Percentiles rank a stretch among this genome's conserved stretches.
These are phyloP conservation scores for Fusarium sterilihyphosum DNA, from an alignment of 2,329 filamentous ascomycete genomes.

Conservation along the genomic window DNA sequence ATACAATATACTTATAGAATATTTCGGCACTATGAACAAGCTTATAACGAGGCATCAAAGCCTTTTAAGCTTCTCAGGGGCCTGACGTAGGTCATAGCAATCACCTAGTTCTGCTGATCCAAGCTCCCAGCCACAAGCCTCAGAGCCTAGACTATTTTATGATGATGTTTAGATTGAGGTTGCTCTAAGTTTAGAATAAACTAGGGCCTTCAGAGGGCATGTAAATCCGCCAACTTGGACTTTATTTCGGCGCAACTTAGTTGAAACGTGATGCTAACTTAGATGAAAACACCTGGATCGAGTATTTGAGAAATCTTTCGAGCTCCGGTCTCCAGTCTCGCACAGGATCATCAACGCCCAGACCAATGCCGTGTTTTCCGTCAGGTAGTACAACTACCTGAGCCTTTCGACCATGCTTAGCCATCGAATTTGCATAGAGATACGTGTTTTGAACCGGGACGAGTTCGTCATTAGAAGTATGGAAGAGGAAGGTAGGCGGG, in stretches of 20 bases:
- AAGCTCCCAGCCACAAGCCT: not conserved
- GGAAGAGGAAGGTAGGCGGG: conserved; percentile 25
- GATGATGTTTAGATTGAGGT: not conserved
- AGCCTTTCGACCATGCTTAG: not conserved
- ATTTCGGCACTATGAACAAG: no score
- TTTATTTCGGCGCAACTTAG: fast-evolving
- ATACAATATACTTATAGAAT: no score
- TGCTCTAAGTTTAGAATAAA: not conserved
- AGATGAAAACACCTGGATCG: not conserved
- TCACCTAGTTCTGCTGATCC: not conserved
- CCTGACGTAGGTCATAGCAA: no score
- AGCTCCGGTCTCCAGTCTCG: conserved; percentile 30
- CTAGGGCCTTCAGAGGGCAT: no score
- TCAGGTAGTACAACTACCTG: conserved; percentile 26
- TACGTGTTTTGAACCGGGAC: conserved; percentile 28
- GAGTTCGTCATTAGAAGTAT: conserved; percentile 22
- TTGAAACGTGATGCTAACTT: not conserved
- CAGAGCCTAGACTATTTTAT: not conserved
- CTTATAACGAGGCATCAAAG: no score
- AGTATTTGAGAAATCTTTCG: conserved; percentile 27
- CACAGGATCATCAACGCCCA: conserved; percentile 22
- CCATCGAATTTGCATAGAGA: conserved; percentile 29
- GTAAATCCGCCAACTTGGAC: not conserved
- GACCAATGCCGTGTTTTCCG: conserved; percentile 18
- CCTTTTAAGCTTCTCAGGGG: no score